A percentile compares a stretch with the other conserved stretches of the same genome.
These are phyloP conservation scores for Didymella pomorum DNA, from an alignment of 2,329 filamentous ascomycete genomes.

Conservation along the genomic window DNA sequence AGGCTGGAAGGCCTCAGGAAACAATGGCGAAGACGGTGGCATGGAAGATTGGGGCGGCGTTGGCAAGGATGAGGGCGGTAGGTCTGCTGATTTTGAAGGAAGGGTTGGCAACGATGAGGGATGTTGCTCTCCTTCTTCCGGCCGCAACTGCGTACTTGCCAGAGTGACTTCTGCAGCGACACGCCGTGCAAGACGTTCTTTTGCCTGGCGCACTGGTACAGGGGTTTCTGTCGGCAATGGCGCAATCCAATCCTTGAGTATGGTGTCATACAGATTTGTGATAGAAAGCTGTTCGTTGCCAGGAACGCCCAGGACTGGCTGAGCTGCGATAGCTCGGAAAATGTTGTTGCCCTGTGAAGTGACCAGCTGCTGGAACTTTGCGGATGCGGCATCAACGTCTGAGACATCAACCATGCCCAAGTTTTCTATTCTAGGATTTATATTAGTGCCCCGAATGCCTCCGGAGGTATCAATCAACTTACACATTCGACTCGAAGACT, in stretches of 20 bases:
- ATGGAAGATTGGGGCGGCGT: constrained; percentile 27
- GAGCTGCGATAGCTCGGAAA: constrained; percentile 31
- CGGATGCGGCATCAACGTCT: constrained; percentile 45
- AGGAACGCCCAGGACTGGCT: constrained; percentile 23
- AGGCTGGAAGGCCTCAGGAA: not conserved
- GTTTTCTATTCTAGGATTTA: constrained; percentile 34
- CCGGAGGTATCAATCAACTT: constrained; percentile 13
- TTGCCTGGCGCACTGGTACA: constrained; percentile 35
- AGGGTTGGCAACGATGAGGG: constrained; percentile 30
- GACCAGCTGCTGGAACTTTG: constrained; percentile 32
- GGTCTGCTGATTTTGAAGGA: constrained; percentile 26
- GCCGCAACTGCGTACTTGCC: constrained; percentile 39
- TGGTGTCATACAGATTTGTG: constrained; percentile 39
- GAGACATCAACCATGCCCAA: constrained; percentile 28
- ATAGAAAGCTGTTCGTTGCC: constrained; percentile 27
- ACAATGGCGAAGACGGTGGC: constrained; percentile 26
- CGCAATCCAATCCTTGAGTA: constrained; percentile 45
- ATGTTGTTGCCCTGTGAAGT: not conserved
- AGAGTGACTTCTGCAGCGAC: constrained; percentile 51
- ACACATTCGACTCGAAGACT: constrained; percentile 22
- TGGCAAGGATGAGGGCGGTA: constrained; percentile 23
- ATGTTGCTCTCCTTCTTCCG: constrained; percentile 14
- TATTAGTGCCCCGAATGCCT: constrained; percentile 11
- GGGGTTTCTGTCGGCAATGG: constrained; percentile 38
- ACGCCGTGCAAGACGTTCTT: constrained; percentile 44